Conservation (phyloP, 2,329 filamentous ascomycete species). For the Fragosphaeria purpurea region DNA sequence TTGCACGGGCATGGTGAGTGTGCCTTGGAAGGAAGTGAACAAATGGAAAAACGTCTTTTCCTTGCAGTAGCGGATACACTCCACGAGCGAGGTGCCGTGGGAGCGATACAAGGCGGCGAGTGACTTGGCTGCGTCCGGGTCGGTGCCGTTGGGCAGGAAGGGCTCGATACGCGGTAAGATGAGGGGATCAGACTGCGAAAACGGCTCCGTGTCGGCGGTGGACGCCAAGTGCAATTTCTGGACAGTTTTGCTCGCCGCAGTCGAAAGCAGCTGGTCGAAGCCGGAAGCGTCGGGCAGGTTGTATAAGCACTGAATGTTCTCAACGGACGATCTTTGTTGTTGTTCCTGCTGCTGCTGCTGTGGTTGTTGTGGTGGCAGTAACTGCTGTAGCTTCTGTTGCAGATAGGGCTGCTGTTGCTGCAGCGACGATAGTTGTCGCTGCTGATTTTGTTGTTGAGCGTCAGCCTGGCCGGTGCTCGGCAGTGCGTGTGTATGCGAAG, state of each 20-base stretch:
- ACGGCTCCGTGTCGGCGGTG: slow-evolving; percentile 39
- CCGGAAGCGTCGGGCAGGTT: slow-evolving; percentile 46
- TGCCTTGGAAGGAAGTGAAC: slow-evolving; percentile 91
- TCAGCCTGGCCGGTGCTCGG: neutral
- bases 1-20: slow-evolving; percentile 90
- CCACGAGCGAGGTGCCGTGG: slow-evolving; percentile 89
- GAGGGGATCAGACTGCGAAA: slow-evolving; percentile 59
- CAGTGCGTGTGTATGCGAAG: neutral
- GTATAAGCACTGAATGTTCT: slow-evolving; percentile 43
- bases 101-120: slow-evolving; percentile 82
- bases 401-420: neutral
- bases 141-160: slow-evolving; percentile 72
- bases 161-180: slow-evolving; percentile 75
- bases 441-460: no score
- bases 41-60: slow-evolving; percentile 95
- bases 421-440: neutral
- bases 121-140: slow-evolving; percentile 76
- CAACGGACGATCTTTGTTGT: slow-evolving; percentile 1
- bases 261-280: slow-evolving; percentile 49
- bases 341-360: neutral
- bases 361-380: slow-evolving; percentile 1
- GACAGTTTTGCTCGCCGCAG: slow-evolving; percentile 46
- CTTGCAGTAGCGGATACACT: slow-evolving; percentile 91
- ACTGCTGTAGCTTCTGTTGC: slow-evolving; percentile 5
- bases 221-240: slow-evolving; percentile 52